Evolutionary conservation across 352 stramenopile genomes (phyloP), one percentile per base, ranked within the genome.

Genomic region (Phytophthora constricta): DNA sequence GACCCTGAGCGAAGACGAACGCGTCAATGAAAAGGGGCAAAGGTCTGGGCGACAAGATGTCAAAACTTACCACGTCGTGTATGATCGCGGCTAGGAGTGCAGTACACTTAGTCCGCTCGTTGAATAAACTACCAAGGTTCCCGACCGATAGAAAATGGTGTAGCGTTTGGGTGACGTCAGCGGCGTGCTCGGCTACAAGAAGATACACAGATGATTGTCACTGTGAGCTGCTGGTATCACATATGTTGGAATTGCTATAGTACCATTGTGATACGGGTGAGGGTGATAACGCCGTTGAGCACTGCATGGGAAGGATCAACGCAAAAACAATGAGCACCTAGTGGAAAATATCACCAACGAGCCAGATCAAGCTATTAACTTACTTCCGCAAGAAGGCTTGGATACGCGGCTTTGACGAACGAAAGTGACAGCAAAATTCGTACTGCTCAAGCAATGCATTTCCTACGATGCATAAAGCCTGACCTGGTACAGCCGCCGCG

Each of bases 221-320:
- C n/a, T n/a, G n/a, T n/a, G n/a, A n/a, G n/a, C n/a, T n/a, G n/a
- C n/a, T n/a, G n/a, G n/a, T n/a, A n/a, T n/a, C n/a, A n/a, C n/a
- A n/a, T n/a, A n/a, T n/a, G n/a, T n/a, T n/a, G n/a, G n/a, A 31
- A 31, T 25, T 3, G 5, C 16, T 27, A 14, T 42, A 16, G 19
- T 78, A 90, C 84, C 79, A 61, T 96, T 97, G 64, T 97, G 90
- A 65, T 96, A 96, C 14, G 90, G 87, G 43, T 95, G 81, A 20
- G 58, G 63, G 53, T 86, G 70, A 72, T 95, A 95, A 39, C 82
- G 79, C 42, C 63, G 61, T 60, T 90, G 71, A 31, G 91, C 74
- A 57, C 82, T 90, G 20, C 43, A 4, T 13, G 42, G 16, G 27
- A n/a, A 64, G 47, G 41, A 54, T 8, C 27, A 26, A 46, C 45